phyloP scores from a whole-genome alignment of 23 red algal species.

The Gracilaria caudata region DNA sequence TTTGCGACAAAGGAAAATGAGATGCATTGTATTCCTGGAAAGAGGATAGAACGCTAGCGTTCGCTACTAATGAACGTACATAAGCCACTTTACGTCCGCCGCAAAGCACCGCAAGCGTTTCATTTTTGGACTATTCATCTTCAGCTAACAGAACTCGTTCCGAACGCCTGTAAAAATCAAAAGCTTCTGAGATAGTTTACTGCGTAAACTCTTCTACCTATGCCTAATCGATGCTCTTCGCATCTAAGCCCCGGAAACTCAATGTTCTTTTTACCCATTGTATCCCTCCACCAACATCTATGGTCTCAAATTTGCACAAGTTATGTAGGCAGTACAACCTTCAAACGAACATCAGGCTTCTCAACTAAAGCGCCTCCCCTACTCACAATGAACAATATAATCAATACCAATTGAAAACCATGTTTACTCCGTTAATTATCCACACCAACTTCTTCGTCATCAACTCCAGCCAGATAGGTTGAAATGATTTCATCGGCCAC shows the following conservation, averaged over 20 bases:
- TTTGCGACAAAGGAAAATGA: no score
- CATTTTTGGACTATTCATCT: no score
- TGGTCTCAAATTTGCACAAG: neutral
- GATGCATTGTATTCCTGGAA: no score
- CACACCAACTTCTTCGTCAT: slow-evolving; percentile 48
- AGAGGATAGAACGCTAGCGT: no score
- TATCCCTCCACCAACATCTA: neutral
- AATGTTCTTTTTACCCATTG: neutral
- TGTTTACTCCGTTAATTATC: neutral
- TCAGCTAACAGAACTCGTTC: no score
- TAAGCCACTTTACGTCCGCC: no score
- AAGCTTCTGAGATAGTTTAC: neutral
- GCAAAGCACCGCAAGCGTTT: no score
- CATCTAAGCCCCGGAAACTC: neutral
- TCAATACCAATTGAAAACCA: slow-evolving; percentile 5
- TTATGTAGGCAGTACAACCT: no score
- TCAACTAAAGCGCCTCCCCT: neutral
- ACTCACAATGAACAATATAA: neutral
- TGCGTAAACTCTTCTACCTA: neutral
- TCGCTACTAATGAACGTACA: no score
- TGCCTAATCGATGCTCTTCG: neutral
- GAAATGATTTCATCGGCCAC: slow-evolving; percentile 78
- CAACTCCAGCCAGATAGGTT: slow-evolving; percentile 52
- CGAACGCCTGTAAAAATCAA: no score
- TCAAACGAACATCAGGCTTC: neutral